These are phyloP conservation scores for Ceriops decandra DNA, from an alignment of 345 rosid genomes.

Conservation along the genomic window DNA sequence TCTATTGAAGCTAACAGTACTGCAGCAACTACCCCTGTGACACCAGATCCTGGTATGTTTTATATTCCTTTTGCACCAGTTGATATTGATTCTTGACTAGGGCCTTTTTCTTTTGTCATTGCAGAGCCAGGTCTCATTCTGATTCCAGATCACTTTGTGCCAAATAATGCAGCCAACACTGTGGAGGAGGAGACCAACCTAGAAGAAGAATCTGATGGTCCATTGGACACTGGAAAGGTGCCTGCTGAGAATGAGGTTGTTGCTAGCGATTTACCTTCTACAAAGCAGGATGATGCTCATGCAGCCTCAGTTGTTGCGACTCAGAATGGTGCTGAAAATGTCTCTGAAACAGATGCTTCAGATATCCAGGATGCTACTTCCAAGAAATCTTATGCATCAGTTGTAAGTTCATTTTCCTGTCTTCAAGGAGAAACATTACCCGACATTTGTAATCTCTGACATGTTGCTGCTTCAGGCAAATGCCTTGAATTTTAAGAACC, in stretches of 20 bases:
- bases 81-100: background rate
- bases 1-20: constrained; percentile 24
- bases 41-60: constrained; percentile 38
- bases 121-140: constrained; percentile 34
- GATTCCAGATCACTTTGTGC: constrained; percentile 10
- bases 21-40: constrained; percentile 28
- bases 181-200: constrained; percentile 15
- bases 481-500: constrained; percentile 33
- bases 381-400: constrained; percentile 57
- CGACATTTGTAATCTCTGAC: background rate
- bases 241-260: constrained; percentile 24
- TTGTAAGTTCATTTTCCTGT: constrained; percentile 36
- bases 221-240: constrained; percentile 28
- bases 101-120: constrained; percentile 3
- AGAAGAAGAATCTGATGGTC: constrained; percentile 21
- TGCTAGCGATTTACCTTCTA: constrained; percentile 14
- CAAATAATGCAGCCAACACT: constrained; percentile 6
- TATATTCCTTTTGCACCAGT: background rate
- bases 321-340: constrained; percentile 15
- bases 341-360: constrained; percentile 23
- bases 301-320: background rate
- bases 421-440: background rate
- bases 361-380: constrained; percentile 34
- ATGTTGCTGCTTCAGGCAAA: constrained; percentile 32
- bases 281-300: constrained; percentile 5